These are phyloP conservation scores for Cladosporium austrohemisphaericum DNA, from an alignment of 2,329 filamentous ascomycete genomes.

Conservation along the genomic window DNA sequence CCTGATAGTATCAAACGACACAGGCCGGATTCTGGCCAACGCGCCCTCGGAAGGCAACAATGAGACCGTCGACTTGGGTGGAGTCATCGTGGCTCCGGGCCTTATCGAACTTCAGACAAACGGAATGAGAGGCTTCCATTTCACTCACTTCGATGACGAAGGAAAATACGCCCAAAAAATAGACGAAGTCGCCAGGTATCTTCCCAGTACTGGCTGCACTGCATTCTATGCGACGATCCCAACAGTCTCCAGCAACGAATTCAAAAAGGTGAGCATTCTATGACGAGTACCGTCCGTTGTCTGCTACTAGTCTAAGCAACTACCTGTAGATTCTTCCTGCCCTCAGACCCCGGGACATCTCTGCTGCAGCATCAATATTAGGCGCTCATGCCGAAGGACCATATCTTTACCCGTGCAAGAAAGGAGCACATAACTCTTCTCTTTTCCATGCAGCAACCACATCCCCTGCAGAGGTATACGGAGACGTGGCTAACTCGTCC, in stretches of 20 bases:
- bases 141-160: slow-evolving; percentile 47
- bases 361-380: slow-evolving; percentile 47
- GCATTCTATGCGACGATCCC: slow-evolving; percentile 54
- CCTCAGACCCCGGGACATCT: slow-evolving; percentile 42
- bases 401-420: slow-evolving; percentile 46
- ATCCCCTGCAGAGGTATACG: slow-evolving; percentile 42
- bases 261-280: slow-evolving; percentile 47
- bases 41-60: slow-evolving; percentile 40
- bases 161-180: slow-evolving; percentile 43
- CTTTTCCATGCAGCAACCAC: slow-evolving; percentile 41
- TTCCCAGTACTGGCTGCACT: slow-evolving; percentile 51
- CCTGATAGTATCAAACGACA: slow-evolving; percentile 44
- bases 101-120: slow-evolving; percentile 57
- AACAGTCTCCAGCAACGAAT: slow-evolving; percentile 41
- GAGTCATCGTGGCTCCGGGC: slow-evolving; percentile 51
- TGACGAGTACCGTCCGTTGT: neutral
- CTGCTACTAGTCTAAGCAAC: neutral
- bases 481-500: slow-evolving; percentile 31
- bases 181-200: slow-evolving; percentile 45
- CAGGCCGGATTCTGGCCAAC: slow-evolving; percentile 39
- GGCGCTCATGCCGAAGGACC: slow-evolving; percentile 57
- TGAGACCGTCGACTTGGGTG: slow-evolving; percentile 47
- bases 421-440: slow-evolving; percentile 43
- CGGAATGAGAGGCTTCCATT: slow-evolving; percentile 52
- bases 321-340: slow-evolving; percentile 45